phyloP scores from a whole-genome alignment of 257 asterid species.

The Primulina huaijiensis region DNA sequence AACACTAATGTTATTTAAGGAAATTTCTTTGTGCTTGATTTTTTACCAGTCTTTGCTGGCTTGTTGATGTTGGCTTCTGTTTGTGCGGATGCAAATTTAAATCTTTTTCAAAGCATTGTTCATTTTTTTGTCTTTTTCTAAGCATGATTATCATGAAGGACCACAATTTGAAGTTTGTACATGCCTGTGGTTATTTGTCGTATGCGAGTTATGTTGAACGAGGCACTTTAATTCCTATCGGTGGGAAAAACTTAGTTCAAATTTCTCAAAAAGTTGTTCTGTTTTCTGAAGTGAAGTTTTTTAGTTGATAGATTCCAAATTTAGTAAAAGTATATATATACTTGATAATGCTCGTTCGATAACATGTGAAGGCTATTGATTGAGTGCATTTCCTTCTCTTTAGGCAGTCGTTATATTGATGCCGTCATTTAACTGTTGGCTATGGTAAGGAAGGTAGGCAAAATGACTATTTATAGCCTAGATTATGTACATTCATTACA shows the following conservation, averaged over 20 bases:
- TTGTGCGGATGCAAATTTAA: background rate
- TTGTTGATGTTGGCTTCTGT: background rate
- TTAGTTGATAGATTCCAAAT: background rate
- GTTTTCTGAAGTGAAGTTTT: background rate
- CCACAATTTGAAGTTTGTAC: background rate
- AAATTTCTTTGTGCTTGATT: conserved; percentile 11
- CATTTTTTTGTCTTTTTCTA: background rate
- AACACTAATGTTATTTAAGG: background rate
- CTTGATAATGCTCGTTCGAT: background rate
- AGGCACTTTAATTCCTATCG: background rate
- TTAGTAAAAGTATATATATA: background rate
- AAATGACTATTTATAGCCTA: background rate
- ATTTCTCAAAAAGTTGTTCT: background rate
- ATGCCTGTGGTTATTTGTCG: background rate
- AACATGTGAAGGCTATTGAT: background rate
- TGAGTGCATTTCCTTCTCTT: background rate
- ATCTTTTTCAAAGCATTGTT: too few species aligned
- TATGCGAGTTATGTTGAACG: background rate
- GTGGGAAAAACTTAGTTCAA: background rate
- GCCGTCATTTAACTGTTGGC: background rate
- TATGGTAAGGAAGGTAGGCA: background rate
- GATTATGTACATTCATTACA: background rate
- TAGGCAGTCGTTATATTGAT: background rate
- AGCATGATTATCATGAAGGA: background rate
- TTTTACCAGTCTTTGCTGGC: background rate